Evolutionary conservation across 306 rosid species (phyloP), one percentile per base, ranked within the genome.

Genomic region (Rosa chinensis): DNA sequence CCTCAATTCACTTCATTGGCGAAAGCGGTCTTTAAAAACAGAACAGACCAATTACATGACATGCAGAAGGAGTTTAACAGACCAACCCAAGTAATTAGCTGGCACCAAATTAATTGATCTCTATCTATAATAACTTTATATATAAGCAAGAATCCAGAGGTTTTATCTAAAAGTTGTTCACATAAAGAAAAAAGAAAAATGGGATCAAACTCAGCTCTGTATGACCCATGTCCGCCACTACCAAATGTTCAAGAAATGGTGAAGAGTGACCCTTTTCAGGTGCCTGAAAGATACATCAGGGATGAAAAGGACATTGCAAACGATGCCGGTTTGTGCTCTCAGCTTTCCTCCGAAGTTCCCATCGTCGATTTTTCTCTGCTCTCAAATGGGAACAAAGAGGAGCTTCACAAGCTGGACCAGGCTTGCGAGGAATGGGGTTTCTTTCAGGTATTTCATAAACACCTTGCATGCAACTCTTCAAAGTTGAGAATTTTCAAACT

Each of bases 201-300:
- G 56, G 69, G 55, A 40, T 74, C 78, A 74, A 39, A 42, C 69
- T n/a, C 40, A 11, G 66, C 66, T 16, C n/a, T 7, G 1, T 56
- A 20, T 55, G 17, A 7, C 4, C 18, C 83, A 69, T 79, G 86
- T 42, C 52, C 85, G 42, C 62, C 62, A 6, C 71, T 70, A 1
- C 84, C 86, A n/a, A 82, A 82, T 80, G 88, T 82, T 75, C 83
- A 82, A 72, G 88, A 87, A 80, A 70, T 82, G 78, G 78, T 80
- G 69, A 80, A 48, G 44, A 72, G 18, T 2, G 76, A 83, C 37
- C 87, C 75, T 59, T 66, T 58, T 28, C 61, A 71, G 40, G 79
- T 83, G 48, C 89, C 85, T 37, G 75, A 84, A 62, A 78, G 85
- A 74, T 78, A 78, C 50, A 39, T 52, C 23, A 53, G 62, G 23